Conservation (phyloP, 2,329 filamentous ascomycete genomes). For the Drechslerella dactyloides region DNA sequence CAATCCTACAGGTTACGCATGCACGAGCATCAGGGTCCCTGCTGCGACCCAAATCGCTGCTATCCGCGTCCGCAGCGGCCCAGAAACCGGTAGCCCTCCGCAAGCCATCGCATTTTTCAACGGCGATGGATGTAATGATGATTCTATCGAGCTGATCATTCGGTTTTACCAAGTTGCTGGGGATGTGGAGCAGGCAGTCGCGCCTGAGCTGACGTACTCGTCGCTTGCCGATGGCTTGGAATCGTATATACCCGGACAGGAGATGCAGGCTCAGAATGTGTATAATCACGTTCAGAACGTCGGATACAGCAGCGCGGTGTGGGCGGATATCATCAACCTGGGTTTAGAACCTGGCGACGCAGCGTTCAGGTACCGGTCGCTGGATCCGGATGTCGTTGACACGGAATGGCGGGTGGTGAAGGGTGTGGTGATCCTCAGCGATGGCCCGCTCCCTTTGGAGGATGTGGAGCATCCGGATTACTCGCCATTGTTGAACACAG, state of each 20-base stretch:
- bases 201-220: neutral
- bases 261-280: neutral
- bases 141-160: neutral
- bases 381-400: neutral
- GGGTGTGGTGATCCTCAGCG: slow-evolving; percentile 14
- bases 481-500: neutral
- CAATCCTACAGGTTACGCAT: neutral
- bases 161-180: slow-evolving; percentile 18
- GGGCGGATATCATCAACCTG: neutral
- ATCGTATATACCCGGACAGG: neutral
- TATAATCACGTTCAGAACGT: slow-evolving; percentile 15
- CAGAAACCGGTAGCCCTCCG: slow-evolving; percentile 6
- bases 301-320: slow-evolving; percentile 17
- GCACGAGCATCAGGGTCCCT: neutral
- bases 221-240: slow-evolving; percentile 4
- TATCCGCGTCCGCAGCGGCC: slow-evolving; percentile 18
- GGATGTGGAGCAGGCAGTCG: slow-evolving; percentile 17
- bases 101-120: slow-evolving; percentile 29
- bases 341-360: slow-evolving; percentile 20
- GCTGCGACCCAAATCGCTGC: neutral
- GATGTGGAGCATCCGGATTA: neutral
- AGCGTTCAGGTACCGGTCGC: slow-evolving; percentile 18
- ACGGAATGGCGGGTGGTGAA: too few species aligned
- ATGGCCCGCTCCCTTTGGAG: neutral
- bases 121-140: slow-evolving; percentile 9